A percentile compares a stretch with the other conserved stretches of the same genome.
phyloP scores from a whole-genome alignment of 108 stramenopile genomes.

The Nitzschia palea region DNA sequence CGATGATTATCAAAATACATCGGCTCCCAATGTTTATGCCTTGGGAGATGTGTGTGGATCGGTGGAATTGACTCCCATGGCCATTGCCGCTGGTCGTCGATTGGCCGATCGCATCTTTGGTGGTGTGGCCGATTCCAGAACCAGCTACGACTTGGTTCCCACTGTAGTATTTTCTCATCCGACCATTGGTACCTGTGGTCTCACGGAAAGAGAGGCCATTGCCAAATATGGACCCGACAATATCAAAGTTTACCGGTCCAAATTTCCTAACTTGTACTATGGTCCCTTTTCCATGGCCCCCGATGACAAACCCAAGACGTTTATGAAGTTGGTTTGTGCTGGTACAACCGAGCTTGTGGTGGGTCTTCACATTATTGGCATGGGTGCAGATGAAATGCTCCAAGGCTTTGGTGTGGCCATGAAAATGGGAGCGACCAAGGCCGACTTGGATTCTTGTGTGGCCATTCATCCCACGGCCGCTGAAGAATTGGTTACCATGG shows the following conservation, averaged over 20 bases:
- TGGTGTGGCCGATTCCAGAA: conserved; percentile 38
- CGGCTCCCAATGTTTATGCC: conserved; percentile 77
- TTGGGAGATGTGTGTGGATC: conserved; percentile 90
- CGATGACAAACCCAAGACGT: conserved; percentile 91
- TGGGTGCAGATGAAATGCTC: conserved; percentile 96
- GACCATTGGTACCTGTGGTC: conserved; percentile 78
- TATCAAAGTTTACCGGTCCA: conserved; percentile 86
- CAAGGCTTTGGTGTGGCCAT: conserved; percentile 88
- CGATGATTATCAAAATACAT: conserved; percentile 89
- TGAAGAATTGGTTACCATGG: conserved; percentile 91
- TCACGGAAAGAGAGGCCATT: conserved; percentile 87
- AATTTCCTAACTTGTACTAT: conserved; percentile 92
- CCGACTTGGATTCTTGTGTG: conserved; percentile 93
- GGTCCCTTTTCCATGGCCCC: conserved; percentile 80
- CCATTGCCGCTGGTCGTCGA: conserved; percentile 87
- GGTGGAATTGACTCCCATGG: conserved; percentile 94
- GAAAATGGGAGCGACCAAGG: conserved; percentile 96
- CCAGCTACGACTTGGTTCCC: conserved; percentile 80
- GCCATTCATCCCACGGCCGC: conserved; percentile 95
- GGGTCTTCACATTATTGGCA: conserved; percentile 92
- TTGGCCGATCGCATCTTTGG: conserved; percentile 91
- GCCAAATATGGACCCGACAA: conserved; percentile 89
- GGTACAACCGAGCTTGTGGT: conserved; percentile 88
- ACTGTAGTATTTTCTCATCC: conserved; percentile 94
- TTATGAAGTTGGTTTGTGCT: conserved; percentile 88